These are phyloP conservation scores for Phlebiopsis flavidoalba DNA, from an alignment of 768 basidiomycete species.

Conservation along the genomic window DNA sequence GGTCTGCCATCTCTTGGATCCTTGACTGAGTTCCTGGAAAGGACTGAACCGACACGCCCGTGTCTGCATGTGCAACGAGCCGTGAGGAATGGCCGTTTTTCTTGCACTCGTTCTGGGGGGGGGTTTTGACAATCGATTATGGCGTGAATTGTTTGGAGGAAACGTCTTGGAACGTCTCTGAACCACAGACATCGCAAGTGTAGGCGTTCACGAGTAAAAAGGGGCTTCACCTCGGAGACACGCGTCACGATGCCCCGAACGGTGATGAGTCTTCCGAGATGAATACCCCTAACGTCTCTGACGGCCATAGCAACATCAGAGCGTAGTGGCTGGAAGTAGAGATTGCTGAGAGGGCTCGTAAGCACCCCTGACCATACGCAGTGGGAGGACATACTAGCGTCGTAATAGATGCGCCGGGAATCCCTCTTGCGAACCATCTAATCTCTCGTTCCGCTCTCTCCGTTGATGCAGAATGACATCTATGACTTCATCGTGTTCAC, in stretches of 20 bases:
- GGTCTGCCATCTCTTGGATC: constrained; percentile 99
- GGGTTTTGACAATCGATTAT: constrained; percentile 86
- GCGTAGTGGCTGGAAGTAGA: constrained; percentile 89
- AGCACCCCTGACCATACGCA: constrained; percentile 10
- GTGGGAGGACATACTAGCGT: constrained; percentile 73
- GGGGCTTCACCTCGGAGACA: constrained; percentile 97
- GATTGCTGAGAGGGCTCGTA: constrained; percentile 53
- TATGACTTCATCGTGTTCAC: constrained; percentile 89
- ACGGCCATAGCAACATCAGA: constrained; percentile 80
- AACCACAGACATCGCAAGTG: constrained; percentile 96
- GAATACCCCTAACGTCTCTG: constrained; percentile 78
- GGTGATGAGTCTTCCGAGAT: constrained; percentile 92
- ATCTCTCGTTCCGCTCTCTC: constrained; percentile 79
- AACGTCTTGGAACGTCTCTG: constrained; percentile 98
- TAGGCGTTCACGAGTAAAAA: constrained; percentile 97
- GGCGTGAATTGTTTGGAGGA: constrained; percentile 83
- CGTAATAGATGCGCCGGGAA: constrained; percentile 91
- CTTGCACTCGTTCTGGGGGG: constrained; percentile 76
- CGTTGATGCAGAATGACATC: constrained; percentile 96
- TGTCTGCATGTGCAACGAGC: constrained; percentile 96
- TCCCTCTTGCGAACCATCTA: constrained; percentile 64
- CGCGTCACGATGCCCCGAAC: constrained; percentile 98
- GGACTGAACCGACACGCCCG: constrained; percentile 95
- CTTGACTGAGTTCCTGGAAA: constrained; percentile 98
- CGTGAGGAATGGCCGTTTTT: constrained; percentile 84